Evolutionary conservation across 2,329 filamentous ascomycete species (phyloP), one percentile per base, ranked within the genome.

Genomic region (Byssoonygena ceratinophila): DNA sequence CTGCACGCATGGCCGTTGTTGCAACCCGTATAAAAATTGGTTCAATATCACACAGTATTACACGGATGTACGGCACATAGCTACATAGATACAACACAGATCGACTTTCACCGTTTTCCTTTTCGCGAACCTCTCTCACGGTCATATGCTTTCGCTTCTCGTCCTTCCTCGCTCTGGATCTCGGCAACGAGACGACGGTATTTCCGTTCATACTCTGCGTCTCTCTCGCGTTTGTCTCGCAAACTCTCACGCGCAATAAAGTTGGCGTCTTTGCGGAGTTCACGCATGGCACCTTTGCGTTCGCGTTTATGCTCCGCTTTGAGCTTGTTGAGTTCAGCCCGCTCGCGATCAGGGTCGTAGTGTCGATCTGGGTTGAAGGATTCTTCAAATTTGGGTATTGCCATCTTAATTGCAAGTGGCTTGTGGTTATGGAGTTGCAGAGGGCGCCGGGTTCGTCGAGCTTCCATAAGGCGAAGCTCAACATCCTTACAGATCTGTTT

Each of bases 161-260:
- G 75, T 1, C 91, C 91, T 69, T 96, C 92, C 72, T 95, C 85
- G 60, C 85, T 87, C 73, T 98, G 91, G 62, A 98, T 96, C 77
- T 96, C 90, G 8, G 90, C 87, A 60, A 97, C 82, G 55, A 98
- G 76, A 59, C 85, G 81, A 76, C 85, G 87, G 75, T 91, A 94
- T 78, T 97, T 97, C 76, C 86, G 87, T 76, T 97, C 91, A 76
- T 98, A 97, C 59, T 87, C 89, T 54, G 80, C 81, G 74, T 97
- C 92, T 73, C 82, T 84, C 73, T 87, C 86, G 78, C 90, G 95
- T 82, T 97, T 97, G 74, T 94, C 78, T 62, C 81, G 80, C 63
- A 98, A 76, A 70, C 87, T 86, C 78, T 96, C 90, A 60, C 91
- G 78, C 31, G 89, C 88, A 73, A 97, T 82, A 66, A 98, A 97